These are phyloP conservation scores for Sporothrix inflata DNA, from an alignment of 2,329 filamentous ascomycete species.

Conservation along the genomic window DNA sequence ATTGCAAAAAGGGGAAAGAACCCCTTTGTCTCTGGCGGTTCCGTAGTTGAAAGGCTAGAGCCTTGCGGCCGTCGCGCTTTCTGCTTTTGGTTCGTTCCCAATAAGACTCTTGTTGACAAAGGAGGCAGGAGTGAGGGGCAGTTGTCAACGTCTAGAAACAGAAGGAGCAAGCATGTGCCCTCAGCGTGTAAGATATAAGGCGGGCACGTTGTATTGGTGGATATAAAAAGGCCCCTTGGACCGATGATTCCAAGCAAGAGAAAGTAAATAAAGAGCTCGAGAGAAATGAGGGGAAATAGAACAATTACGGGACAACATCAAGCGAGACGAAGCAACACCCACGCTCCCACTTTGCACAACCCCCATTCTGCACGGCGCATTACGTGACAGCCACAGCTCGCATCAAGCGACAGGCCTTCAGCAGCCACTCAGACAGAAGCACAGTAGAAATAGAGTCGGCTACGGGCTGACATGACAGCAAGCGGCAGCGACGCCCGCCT, in stretches of 20 bases:
- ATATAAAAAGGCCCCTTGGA: not conserved
- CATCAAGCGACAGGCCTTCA: not conserved
- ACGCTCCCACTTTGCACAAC: not conserved
- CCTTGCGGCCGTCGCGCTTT: constrained; percentile 6
- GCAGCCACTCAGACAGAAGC: not conserved
- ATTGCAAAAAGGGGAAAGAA: not conserved
- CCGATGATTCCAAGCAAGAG: not conserved
- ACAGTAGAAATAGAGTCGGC: not conserved
- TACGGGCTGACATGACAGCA: not conserved
- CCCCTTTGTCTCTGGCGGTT: not conserved
- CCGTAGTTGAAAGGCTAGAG: constrained; percentile 6
- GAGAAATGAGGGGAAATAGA: not conserved
- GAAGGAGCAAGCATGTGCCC: not conserved
- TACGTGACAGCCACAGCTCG: not conserved
- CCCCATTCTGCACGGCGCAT: not conserved
- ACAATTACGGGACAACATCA: not conserved
- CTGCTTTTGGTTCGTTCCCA: constrained; percentile 19
- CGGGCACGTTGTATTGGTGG: not conserved
- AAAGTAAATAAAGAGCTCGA: not conserved
- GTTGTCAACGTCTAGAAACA: not conserved
- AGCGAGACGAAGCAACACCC: not conserved
- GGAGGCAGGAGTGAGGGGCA: not conserved
- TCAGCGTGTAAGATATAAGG: not conserved
- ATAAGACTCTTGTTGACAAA: constrained; percentile 3
- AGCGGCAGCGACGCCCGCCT: constrained; percentile 4